Evolutionary conservation across 257 asterid genomes (phyloP).

Genomic region (Verbena officinalis): DNA sequence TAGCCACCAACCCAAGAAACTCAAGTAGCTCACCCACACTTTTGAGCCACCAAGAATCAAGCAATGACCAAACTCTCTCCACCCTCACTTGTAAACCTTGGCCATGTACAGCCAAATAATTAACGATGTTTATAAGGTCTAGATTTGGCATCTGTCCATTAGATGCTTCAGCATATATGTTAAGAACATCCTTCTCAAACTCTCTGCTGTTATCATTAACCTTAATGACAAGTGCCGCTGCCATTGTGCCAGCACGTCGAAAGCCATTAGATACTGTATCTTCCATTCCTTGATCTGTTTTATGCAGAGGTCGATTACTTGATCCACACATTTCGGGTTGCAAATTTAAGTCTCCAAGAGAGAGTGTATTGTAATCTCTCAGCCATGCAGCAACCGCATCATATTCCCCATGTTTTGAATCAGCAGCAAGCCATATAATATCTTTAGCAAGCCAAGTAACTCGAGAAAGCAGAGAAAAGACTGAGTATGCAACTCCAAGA

Average conservation of each 20-base stretch:
- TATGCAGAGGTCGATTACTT: slow-evolving; percentile 29
- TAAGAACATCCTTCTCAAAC: slow-evolving; percentile 68
- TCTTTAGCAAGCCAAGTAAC: slow-evolving; percentile 98
- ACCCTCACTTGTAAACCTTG: slow-evolving; percentile 86
- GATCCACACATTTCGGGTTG: slow-evolving; percentile 44
- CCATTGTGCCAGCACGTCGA: slow-evolving; percentile 97
- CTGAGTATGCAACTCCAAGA: slow-evolving; percentile 78
- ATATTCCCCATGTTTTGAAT: slow-evolving; percentile 87
- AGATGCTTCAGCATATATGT: slow-evolving; percentile 92
- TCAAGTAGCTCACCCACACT: slow-evolving; percentile 61
- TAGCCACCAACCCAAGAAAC: slow-evolving; percentile 64
- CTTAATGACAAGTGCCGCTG: slow-evolving; percentile 94
- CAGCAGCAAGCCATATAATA: slow-evolving; percentile 95
- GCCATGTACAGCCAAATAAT: slow-evolving; percentile 88
- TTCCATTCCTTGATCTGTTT: slow-evolving; percentile 25
- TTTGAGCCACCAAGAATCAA: slow-evolving; percentile 76
- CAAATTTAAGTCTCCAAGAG: slow-evolving; percentile 51
- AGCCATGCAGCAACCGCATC: slow-evolving; percentile 88
- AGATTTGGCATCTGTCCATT: slow-evolving; percentile 99
- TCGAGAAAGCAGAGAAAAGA: slow-evolving; percentile 80
- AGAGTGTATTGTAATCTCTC: slow-evolving; percentile 76
- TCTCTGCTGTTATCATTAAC: slow-evolving; percentile 61
- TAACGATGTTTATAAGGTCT: slow-evolving; percentile 84
- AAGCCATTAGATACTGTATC: slow-evolving; percentile 47
- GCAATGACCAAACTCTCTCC: slow-evolving; percentile 69